A percentile compares a stretch with the other conserved stretches of the same genome.
Conservation (phyloP, 768 basidiomycete species). For the Mycena pura region DNA sequence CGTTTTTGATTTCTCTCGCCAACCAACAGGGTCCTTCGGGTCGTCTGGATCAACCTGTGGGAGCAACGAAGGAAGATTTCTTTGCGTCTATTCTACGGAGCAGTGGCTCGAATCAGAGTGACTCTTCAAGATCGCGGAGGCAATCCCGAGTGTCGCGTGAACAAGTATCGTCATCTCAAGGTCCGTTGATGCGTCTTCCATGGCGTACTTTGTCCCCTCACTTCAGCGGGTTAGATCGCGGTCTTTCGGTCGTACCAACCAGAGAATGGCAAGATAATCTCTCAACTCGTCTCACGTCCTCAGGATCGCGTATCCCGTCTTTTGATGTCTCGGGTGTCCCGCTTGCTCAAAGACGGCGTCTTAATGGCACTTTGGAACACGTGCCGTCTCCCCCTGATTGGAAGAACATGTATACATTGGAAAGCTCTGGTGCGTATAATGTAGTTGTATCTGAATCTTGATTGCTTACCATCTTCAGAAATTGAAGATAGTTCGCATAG, state of each 20-base stretch:
- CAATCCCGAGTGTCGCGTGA: constrained; percentile 82
- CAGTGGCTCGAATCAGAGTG: constrained; percentile 54
- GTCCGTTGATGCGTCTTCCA: constrained; percentile 35
- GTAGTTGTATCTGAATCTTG: neutral
- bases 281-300: constrained; percentile 57
- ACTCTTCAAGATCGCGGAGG: constrained; percentile 66
- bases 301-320: constrained; percentile 30
- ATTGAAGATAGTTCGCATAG: constrained; percentile 47
- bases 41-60: constrained; percentile 62
- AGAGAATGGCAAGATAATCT: constrained; percentile 82
- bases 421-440: constrained; percentile 42
- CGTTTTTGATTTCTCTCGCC: constrained; percentile 11
- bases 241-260: constrained; percentile 68
- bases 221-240: constrained; percentile 51
- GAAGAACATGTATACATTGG: constrained; percentile 68
- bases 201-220: neutral
- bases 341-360: constrained; percentile 53
- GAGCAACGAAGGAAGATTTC: constrained; percentile 78
- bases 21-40: constrained; percentile 68
- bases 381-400: constrained; percentile 51
- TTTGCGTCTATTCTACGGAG: constrained; percentile 76
- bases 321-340: constrained; percentile 42
- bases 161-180: constrained; percentile 77
- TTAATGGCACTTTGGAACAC: constrained; percentile 41
- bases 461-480: constrained; percentile 26